These are phyloP conservation scores for Corinectria fuckeliana DNA, from an alignment of 2,329 filamentous ascomycete species.

Conservation along the genomic window DNA sequence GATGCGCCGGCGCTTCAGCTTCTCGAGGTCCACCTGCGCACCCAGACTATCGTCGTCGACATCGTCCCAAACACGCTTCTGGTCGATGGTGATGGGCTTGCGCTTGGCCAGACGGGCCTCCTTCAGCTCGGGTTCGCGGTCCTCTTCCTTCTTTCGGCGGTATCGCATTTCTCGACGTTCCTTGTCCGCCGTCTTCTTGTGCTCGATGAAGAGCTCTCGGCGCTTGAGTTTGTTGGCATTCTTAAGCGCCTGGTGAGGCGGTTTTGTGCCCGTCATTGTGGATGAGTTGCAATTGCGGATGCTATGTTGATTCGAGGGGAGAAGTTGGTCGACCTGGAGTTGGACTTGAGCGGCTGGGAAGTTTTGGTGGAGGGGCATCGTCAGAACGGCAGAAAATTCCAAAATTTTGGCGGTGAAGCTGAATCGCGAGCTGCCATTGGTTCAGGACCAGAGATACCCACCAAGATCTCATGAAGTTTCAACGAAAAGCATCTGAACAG, in stretches of 20 bases:
- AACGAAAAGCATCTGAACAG: slow-evolving; percentile 24
- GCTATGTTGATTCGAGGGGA: not conserved
- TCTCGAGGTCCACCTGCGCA: slow-evolving; percentile 63
- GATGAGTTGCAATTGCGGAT: slow-evolving; percentile 3
- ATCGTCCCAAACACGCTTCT: slow-evolving; percentile 90
- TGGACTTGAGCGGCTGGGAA: slow-evolving; percentile 11
- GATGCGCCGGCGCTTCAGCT: slow-evolving; percentile 63
- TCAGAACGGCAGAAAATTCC: slow-evolving; percentile 42
- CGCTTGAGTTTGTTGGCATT: slow-evolving; percentile 80
- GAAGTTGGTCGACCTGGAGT: slow-evolving; percentile 7
- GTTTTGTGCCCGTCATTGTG: slow-evolving; percentile 45
- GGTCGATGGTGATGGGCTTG: slow-evolving; percentile 80
- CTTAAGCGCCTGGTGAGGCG: slow-evolving; percentile 49
- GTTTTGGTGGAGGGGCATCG: slow-evolving; percentile 29
- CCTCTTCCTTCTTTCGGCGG: slow-evolving; percentile 82
- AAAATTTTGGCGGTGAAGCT: slow-evolving; percentile 49
- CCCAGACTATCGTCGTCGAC: slow-evolving; percentile 67
- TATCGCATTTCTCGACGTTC: slow-evolving; percentile 79
- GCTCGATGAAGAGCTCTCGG: slow-evolving; percentile 77
- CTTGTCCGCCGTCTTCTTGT: slow-evolving; percentile 79
- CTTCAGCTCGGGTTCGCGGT: slow-evolving; percentile 78
- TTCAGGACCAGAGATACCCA: not conserved
- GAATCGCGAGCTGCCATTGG: slow-evolving; percentile 30
- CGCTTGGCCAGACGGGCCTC: slow-evolving; percentile 78
- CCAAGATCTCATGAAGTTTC: slow-evolving; percentile 24